A percentile compares a stretch with the other conserved stretches of the same genome.
Evolutionary conservation across 2,329 filamentous ascomycete species (phyloP).

Genomic region (Zymoseptoria ardabiliae): DNA sequence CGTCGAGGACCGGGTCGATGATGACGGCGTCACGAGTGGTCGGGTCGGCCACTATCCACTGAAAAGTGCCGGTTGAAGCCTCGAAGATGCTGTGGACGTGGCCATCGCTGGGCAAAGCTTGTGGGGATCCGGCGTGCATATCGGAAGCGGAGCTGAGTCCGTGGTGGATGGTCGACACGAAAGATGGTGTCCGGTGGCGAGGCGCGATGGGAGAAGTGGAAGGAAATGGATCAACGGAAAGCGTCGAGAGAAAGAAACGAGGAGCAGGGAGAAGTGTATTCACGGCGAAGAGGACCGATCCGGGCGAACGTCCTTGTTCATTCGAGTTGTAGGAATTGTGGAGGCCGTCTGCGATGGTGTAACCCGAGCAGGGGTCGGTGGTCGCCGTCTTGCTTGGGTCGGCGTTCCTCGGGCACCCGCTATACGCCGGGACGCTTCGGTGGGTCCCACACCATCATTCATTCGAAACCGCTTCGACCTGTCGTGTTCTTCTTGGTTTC

Average conservation of each 20-base stretch:
- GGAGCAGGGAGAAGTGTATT: background rate
- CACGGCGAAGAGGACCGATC: background rate
- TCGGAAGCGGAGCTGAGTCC: background rate
- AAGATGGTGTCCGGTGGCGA: background rate
- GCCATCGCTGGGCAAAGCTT: constrained; percentile 11
- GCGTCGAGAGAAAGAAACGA: background rate
- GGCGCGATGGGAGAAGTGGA: background rate
- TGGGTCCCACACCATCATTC: background rate
- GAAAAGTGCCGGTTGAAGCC: constrained; percentile 47
- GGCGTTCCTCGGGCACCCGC: background rate
- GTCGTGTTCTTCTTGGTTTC: background rate
- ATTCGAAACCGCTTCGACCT: background rate
- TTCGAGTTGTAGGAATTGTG: background rate
- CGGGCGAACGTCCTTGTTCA: background rate
- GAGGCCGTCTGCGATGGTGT: background rate
- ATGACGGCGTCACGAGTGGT: constrained; percentile 44
- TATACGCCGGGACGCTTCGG: background rate
- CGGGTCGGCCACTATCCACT: constrained; percentile 54
- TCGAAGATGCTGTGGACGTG: constrained; percentile 32
- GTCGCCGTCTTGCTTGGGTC: background rate
- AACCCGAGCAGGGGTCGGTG: background rate
- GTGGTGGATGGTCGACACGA: background rate
- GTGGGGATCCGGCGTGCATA: background rate
- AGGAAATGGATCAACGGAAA: background rate
- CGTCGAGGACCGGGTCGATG: constrained; percentile 58